phyloP scores from a whole-genome alignment of 371 early-diverging fungal species.

The Apophysomyces variabilis region DNA sequence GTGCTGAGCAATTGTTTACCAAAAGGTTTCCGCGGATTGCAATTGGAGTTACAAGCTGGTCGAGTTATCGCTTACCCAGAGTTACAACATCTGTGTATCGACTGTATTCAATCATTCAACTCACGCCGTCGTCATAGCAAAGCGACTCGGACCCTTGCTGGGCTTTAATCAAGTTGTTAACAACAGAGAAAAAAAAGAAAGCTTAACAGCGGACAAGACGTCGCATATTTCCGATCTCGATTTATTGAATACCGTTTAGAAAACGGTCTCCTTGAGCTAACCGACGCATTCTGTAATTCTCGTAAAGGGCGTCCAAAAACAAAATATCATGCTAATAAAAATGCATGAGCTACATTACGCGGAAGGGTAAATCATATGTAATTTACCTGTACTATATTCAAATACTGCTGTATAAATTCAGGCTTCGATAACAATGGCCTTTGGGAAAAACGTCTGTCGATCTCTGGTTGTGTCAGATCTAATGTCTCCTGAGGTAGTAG shows the following conservation, averaged over 20 bases:
- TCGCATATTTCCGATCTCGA: no score
- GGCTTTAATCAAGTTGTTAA: no score
- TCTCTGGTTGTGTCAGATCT: conserved; percentile 33
- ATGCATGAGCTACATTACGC: neutral
- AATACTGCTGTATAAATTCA: conserved; percentile 55
- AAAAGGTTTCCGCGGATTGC: no score
- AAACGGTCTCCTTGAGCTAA: conserved; percentile 1
- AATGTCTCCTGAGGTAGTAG: conserved; percentile 33
- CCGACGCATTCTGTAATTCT: conserved; percentile 25
- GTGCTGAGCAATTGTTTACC: no score
- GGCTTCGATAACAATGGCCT: conserved; percentile 44
- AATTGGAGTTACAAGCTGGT: no score
- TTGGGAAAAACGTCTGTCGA: conserved; percentile 28
- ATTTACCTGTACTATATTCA: conserved; percentile 49
- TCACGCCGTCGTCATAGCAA: no score
- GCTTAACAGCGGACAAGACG: no score
- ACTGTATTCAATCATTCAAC: no score
- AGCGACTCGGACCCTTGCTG: no score
- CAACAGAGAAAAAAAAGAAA: no score
- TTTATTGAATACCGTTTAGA: neutral
- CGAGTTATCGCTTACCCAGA: no score
- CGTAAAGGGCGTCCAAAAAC: conserved; percentile 40
- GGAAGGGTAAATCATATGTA: neutral
- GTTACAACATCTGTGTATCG: no score
- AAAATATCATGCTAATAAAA: conserved; percentile 35